Evolutionary conservation across 768 basidiomycete genomes (phyloP).

Genomic region (Fistulinella prunicolor): DNA sequence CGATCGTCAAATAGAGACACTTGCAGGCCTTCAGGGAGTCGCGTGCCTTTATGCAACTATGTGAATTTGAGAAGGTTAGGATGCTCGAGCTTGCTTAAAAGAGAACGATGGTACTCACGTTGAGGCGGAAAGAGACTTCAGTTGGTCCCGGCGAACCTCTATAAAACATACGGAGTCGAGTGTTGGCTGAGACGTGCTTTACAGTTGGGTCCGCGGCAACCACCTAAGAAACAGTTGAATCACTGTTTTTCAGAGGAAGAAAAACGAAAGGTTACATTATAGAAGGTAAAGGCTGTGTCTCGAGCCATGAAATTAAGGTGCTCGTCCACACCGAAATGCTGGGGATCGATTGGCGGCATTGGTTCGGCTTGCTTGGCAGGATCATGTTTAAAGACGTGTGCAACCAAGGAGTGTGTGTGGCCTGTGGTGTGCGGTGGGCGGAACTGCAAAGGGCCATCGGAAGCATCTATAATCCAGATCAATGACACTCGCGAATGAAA

Average conservation of each 20-base stretch:
- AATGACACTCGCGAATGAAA: not conserved
- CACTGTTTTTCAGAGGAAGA: not conserved
- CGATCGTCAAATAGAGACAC: conserved; percentile 8
- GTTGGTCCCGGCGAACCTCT: not conserved
- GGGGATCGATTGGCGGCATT: not conserved
- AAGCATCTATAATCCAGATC: conserved; percentile 1
- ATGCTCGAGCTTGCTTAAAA: not conserved
- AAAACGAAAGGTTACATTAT: not conserved
- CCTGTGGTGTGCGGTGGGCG: conserved; percentile 7
- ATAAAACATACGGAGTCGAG: conserved; percentile 9
- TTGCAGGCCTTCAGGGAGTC: not conserved
- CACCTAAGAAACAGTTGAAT: not conserved
- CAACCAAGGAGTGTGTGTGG: conserved; percentile 8
- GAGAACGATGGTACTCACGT: not conserved
- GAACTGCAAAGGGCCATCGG: not conserved
- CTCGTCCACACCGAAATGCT: not conserved
- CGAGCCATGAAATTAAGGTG: not conserved
- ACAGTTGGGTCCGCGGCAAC: conserved; percentile 10
- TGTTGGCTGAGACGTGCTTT: conserved; percentile 3
- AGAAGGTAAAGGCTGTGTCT: conserved; percentile 1
- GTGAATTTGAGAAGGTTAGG: not conserved
- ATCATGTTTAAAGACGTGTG: conserved; percentile 1
- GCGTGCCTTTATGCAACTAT: conserved; percentile 4
- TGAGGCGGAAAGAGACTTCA: not conserved
- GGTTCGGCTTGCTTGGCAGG: not conserved